Evolutionary conservation across 1,284 basidiomycete species (phyloP).

Genomic region (Apiotrichum sp.): DNA sequence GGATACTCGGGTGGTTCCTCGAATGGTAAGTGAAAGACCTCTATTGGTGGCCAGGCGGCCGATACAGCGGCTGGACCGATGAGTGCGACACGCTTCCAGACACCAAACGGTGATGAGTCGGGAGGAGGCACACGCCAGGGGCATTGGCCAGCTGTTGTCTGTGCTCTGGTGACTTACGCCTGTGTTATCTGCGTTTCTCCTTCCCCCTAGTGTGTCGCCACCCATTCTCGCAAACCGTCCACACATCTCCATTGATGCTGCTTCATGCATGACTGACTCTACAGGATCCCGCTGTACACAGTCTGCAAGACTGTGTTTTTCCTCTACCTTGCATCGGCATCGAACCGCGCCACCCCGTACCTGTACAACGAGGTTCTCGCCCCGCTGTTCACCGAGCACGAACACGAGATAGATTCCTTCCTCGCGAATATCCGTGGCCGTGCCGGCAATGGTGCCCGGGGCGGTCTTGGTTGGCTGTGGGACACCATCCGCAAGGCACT

Average conservation of each 20-base stretch:
- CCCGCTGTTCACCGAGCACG: conserved; percentile 62
- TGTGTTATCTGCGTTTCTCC: no score
- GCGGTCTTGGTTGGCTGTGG: conserved; percentile 35
- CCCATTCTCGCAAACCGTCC: background rate
- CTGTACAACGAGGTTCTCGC: conserved; percentile 61
- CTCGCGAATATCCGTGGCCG: conserved; percentile 46
- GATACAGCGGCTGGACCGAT: no score
- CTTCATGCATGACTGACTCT: background rate
- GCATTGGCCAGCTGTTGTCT: no score
- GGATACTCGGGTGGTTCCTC: conserved; percentile 60
- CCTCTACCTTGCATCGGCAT: conserved; percentile 68
- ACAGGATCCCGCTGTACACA: conserved; percentile 74
- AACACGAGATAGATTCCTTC: conserved; percentile 61
- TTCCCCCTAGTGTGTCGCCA: background rate
- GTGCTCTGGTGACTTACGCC: no score
- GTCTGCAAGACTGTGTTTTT: conserved; percentile 64
- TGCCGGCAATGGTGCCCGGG: conserved; percentile 27
- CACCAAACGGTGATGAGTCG: no score
- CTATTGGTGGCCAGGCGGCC: no score
- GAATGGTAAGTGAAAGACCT: conserved; percentile 56
- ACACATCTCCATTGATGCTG: background rate
- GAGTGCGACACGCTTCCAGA: no score
- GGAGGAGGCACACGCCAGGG: no score
- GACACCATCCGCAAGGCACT: conserved; percentile 32
- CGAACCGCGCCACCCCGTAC: conserved; percentile 62